Conservation (phyloP, 805 yeast species). For the Starmerella sp. region DNA sequence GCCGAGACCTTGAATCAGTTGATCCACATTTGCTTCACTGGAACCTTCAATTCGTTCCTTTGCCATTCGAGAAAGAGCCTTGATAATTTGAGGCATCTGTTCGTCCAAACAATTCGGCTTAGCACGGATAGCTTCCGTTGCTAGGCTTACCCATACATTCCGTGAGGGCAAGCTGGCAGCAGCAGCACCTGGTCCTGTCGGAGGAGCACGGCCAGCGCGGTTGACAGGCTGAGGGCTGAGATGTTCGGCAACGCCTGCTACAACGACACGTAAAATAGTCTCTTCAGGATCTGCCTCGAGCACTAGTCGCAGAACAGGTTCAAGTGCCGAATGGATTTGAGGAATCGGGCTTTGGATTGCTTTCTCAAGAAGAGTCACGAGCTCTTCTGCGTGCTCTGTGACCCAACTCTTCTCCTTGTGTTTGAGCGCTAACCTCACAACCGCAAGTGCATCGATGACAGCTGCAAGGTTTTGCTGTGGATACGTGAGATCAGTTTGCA, state of each 20-base stretch:
- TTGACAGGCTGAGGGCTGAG: constrained; percentile 2
- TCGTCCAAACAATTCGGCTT: constrained; percentile 67
- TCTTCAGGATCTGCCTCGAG: constrained; percentile 10
- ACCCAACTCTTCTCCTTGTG: constrained; percentile 76
- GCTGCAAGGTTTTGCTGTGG: constrained; percentile 46
- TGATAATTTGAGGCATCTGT: constrained; percentile 63
- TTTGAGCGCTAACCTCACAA: constrained; percentile 67
- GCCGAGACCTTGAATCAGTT: constrained; percentile 64
- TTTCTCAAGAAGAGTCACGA: constrained; percentile 67
- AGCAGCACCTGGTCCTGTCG: background rate
- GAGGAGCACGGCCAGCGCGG: background rate
- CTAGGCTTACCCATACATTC: constrained; percentile 56
- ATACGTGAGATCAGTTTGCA: constrained; percentile 64
- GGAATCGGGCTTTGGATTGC: constrained; percentile 73
- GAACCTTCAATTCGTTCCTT: constrained; percentile 20
- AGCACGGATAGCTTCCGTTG: constrained; percentile 53
- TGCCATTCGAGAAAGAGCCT: constrained; percentile 46
- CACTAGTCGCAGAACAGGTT: constrained; percentile 46
- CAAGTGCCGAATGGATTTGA: constrained; percentile 76
- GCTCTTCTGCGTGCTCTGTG: constrained; percentile 50
- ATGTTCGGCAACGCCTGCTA: constrained; percentile 11
- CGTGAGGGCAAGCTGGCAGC: background rate
- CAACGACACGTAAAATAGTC: constrained; percentile 5
- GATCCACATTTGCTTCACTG: constrained; percentile 14
- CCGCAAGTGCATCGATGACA: constrained; percentile 84